Percentiles rank a stretch among this genome's conserved stretches.
phyloP scores from a whole-genome alignment of 2,329 filamentous ascomycete genomes.

The Akanthomyces dipterigenus region DNA sequence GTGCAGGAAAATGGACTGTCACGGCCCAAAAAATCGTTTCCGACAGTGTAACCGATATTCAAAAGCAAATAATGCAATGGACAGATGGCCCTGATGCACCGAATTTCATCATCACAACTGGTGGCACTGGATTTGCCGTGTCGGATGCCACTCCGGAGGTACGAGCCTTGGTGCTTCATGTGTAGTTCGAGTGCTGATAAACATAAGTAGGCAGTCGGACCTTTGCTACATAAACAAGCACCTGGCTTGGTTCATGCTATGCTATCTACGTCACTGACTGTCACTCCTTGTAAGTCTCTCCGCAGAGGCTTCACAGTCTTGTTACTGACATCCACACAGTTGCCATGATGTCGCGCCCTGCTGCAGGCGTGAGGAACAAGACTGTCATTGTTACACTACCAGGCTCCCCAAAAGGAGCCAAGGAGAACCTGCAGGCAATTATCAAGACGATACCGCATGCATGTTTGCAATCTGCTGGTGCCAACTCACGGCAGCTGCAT shows the following conservation, averaged over 20 bases:
- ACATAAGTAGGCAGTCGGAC: constrained; percentile 58
- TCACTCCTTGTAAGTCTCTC: constrained; percentile 74
- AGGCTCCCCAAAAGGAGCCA: constrained; percentile 90
- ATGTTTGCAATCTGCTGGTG: constrained; percentile 81
- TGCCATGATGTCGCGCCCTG: constrained; percentile 92
- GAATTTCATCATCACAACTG: constrained; percentile 81
- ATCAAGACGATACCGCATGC: constrained; percentile 90
- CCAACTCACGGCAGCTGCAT: constrained; percentile 73
- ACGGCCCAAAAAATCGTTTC: constrained; percentile 67
- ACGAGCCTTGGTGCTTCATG: constrained; percentile 11
- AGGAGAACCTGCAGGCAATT: constrained; percentile 84
- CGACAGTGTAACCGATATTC: constrained; percentile 70
- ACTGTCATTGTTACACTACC: constrained; percentile 84
- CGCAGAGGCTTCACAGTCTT: constrained; percentile 8
- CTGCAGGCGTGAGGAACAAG: constrained; percentile 77
- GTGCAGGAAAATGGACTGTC: constrained; percentile 65
- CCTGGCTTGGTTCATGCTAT: constrained; percentile 92
- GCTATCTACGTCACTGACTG: constrained; percentile 72
- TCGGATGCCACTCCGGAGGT: constrained; percentile 87
- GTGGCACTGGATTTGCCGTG: constrained; percentile 85
- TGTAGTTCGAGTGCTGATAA: background rate
- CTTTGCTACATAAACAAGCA: constrained; percentile 76
- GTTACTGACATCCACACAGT: constrained; percentile 47
- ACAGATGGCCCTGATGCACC: constrained; percentile 56
- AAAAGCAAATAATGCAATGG: constrained; percentile 65